These are phyloP conservation scores for Xylaria sp. DNA, from an alignment of 2,329 filamentous ascomycete genomes.

Conservation along the genomic window DNA sequence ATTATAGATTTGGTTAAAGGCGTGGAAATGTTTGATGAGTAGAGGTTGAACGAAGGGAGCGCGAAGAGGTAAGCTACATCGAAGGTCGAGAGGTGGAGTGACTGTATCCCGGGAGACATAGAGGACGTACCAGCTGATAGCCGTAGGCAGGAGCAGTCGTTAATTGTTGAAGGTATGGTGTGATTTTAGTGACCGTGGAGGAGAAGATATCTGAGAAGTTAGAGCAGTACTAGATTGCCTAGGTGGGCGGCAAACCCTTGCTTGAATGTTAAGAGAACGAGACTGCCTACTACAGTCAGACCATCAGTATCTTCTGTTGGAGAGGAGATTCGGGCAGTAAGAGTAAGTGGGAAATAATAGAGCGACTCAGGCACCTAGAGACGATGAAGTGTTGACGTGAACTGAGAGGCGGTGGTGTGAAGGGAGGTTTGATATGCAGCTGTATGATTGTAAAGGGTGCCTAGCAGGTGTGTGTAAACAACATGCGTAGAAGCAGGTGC, in stretches of 20 bases:
- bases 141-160: background rate
- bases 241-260: background rate
- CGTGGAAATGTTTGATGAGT: background rate
- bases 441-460: background rate
- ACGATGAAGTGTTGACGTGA: background rate
- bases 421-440: no score
- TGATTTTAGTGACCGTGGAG: background rate
- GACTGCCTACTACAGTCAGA: background rate
- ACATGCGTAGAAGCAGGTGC: background rate
- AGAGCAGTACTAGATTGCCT: background rate
- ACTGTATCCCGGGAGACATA: background rate
- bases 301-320: background rate
- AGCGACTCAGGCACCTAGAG: background rate
- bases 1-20: background rate
- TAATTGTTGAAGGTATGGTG: background rate
- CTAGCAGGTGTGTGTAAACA: background rate
- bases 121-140: background rate
- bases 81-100: background rate
- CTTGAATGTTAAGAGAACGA: background rate
- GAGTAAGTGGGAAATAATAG: background rate
- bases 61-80: background rate
- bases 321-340: background rate
- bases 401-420: background rate
- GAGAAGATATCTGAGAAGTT: background rate
- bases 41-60: background rate